These are phyloP conservation scores for Wickerhamomyces mucosus DNA, from an alignment of 805 yeast genomes.

Conservation along the genomic window DNA sequence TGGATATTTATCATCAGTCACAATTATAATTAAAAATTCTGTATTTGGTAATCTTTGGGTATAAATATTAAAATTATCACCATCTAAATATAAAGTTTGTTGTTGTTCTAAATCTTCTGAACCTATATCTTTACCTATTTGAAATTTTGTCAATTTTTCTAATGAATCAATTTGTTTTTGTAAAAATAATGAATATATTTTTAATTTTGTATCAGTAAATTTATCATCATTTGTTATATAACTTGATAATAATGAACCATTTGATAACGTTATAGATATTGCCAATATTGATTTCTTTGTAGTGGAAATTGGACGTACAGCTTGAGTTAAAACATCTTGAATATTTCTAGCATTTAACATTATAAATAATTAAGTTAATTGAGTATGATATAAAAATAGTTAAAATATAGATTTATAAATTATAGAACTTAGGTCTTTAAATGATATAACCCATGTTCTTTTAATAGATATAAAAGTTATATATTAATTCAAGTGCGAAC, in stretches of 20 bases:
- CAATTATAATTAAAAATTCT: constrained; percentile 11
- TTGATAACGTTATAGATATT: constrained; percentile 8
- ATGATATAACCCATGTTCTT: no score
- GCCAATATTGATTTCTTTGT: constrained; percentile 9
- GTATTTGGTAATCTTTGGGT: constrained; percentile 13
- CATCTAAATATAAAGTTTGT: constrained; percentile 4
- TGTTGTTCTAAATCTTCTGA: no score
- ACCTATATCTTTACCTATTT: no score
- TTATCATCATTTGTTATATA: constrained; percentile 1
- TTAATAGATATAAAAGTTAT: no score
- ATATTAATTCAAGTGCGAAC: no score
- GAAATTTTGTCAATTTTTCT: constrained; percentile 3
- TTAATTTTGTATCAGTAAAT: constrained; percentile 7
- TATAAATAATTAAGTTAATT: not conserved
- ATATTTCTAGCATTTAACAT: constrained; percentile 15
- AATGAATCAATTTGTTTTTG: constrained; percentile 5
- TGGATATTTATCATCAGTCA: constrained; percentile 18
- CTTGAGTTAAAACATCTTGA: constrained; percentile 11
- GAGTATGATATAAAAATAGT: no score
- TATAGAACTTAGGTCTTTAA: no score
- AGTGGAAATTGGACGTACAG: constrained; percentile 9
- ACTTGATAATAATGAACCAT: constrained; percentile 11
- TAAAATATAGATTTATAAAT: no score
- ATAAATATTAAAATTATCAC: no score
- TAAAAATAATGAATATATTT: constrained; percentile 13